Conservation (phyloP, 306 rosid genomes). For the Malus domestica region DNA sequence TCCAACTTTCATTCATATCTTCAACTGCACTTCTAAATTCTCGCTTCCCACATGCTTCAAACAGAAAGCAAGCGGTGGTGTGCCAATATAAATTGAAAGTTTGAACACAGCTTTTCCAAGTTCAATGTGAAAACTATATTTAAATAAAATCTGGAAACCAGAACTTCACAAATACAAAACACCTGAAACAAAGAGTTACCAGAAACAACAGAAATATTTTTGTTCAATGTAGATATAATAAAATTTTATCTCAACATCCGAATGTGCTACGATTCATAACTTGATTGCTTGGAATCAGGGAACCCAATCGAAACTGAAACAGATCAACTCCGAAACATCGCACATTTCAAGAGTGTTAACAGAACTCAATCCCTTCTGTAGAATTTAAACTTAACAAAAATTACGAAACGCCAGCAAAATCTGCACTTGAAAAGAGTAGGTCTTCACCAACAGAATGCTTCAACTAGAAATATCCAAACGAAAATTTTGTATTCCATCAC, state of each 20-base stretch:
- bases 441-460: neutral
- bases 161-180: neutral
- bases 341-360: no score
- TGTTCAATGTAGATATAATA: neutral
- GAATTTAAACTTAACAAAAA: neutral
- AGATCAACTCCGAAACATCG: neutral
- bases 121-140: neutral
- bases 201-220: neutral
- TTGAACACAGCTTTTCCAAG: neutral
- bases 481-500: neutral
- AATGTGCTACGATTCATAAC: neutral
- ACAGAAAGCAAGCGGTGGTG: neutral
- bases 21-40: no score
- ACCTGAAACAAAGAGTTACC: neutral
- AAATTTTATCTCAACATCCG: neutral
- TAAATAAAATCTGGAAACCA: neutral
- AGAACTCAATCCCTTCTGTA: no score
- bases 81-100: neutral
- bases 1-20: neutral
- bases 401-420: neutral
- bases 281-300: neutral
- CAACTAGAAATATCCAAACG: neutral
- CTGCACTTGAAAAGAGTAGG: neutral
- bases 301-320: neutral
- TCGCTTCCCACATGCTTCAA: neutral